A percentile compares a stretch with the other conserved stretches of the same genome.
These are phyloP conservation scores for Pythium monospermum DNA, from an alignment of 352 stramenopile species.

Conservation along the genomic window DNA sequence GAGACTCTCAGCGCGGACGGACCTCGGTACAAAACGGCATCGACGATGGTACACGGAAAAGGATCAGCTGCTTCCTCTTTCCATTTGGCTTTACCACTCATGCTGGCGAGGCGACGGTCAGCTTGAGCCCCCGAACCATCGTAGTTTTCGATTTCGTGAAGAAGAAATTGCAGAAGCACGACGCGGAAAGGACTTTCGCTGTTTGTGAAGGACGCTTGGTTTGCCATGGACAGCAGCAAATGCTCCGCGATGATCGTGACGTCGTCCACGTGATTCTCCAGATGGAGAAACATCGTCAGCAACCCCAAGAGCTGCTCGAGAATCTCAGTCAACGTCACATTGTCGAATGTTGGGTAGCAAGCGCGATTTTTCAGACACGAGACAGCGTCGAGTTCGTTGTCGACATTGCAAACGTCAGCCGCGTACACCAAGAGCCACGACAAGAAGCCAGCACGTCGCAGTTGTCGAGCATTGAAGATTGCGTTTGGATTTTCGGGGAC, in stretches of 20 bases:
- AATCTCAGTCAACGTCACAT: constrained; percentile 33
- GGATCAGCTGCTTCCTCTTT: constrained; percentile 10
- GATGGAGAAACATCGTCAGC: constrained; percentile 36
- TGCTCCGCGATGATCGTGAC: constrained; percentile 35
- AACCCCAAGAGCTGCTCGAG: constrained; percentile 42
- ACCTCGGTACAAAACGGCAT: constrained; percentile 10
- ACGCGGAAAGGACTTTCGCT: constrained; percentile 14
- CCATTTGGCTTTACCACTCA: not conserved
- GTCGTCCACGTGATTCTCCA: constrained; percentile 61
- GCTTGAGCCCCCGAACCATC: not conserved
- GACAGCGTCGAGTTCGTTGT: constrained; percentile 26
- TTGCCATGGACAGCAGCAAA: constrained; percentile 42
- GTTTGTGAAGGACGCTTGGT: constrained; percentile 7
- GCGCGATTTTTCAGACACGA: constrained; percentile 32
- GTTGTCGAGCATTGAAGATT: constrained; percentile 70
- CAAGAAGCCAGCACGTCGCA: constrained; percentile 46
- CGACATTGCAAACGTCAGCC: constrained; percentile 41
- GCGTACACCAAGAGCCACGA: constrained; percentile 57
- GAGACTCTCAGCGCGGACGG: not conserved
- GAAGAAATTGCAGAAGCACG: constrained; percentile 19
- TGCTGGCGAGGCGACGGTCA: not conserved
- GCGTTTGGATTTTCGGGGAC: constrained; percentile 55
- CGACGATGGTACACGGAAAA: constrained; percentile 8
- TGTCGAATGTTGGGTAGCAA: constrained; percentile 53
- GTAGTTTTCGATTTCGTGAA: constrained; percentile 14